Evolutionary conservation across 2,329 filamentous ascomycete genomes (phyloP).

Genomic region (Diaporthe sp.): DNA sequence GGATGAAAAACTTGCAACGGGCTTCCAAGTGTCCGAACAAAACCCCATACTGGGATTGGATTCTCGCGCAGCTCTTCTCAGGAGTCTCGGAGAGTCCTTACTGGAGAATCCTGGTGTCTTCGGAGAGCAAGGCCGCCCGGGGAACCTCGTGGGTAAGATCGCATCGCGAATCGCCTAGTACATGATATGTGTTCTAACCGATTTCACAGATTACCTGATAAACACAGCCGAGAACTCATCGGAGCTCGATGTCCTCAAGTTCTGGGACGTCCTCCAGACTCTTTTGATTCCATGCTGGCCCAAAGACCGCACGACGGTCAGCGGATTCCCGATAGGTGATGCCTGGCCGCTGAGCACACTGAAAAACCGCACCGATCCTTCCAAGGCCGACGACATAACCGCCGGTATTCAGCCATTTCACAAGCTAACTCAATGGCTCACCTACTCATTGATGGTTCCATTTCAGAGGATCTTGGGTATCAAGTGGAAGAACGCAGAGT

Average conservation of each 20-base stretch:
- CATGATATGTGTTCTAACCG: neutral
- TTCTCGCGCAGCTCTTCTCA: conserved; percentile 58
- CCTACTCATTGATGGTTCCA: conserved; percentile 92
- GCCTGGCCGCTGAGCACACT: conserved; percentile 65
- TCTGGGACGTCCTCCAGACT: conserved; percentile 60
- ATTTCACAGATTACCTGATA: conserved; percentile 55
- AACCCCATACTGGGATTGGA: conserved; percentile 62
- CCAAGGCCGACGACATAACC: conserved; percentile 42
- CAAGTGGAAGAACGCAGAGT: conserved; percentile 83
- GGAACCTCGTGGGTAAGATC: conserved; percentile 61
- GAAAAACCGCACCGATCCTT: conserved; percentile 62
- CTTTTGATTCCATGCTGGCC: conserved; percentile 65
- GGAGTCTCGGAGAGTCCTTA: conserved; percentile 58
- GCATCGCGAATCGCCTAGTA: neutral
- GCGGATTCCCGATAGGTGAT: conserved; percentile 60
- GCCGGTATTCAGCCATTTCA: conserved; percentile 84
- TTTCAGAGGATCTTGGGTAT: conserved; percentile 86
- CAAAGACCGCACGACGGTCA: conserved; percentile 63
- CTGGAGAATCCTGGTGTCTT: conserved; percentile 55
- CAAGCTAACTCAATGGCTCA: conserved; percentile 95
- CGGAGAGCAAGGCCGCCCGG: conserved; percentile 58
- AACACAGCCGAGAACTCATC: conserved; percentile 46
- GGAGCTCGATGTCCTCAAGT: conserved; percentile 53
- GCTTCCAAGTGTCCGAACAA: conserved; percentile 58
- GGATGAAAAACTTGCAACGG: conserved; percentile 49